Conservation (phyloP, 2,329 filamentous ascomycete species). For the Clarireedia paspali region DNA sequence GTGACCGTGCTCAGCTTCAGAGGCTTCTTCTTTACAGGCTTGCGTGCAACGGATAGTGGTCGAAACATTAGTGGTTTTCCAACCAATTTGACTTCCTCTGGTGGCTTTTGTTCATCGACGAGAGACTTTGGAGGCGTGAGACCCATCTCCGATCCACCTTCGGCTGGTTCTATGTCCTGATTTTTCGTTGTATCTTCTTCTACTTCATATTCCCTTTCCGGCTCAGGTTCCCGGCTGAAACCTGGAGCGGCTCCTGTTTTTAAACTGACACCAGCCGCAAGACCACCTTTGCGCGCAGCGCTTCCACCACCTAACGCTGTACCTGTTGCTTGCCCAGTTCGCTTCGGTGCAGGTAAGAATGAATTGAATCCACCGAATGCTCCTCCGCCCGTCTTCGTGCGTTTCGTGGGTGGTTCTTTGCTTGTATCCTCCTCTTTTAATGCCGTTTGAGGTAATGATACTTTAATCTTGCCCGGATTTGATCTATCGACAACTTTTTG, state of each 20-base stretch:
- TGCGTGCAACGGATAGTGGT: constrained; percentile 76
- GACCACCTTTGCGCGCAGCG: constrained; percentile 23
- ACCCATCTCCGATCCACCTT: constrained; percentile 24
- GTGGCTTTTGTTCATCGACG: constrained; percentile 46
- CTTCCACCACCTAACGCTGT: constrained; percentile 26
- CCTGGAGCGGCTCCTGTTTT: constrained; percentile 80
- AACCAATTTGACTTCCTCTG: constrained; percentile 59
- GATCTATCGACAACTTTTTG: constrained; percentile 76
- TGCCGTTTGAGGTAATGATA: constrained; percentile 58
- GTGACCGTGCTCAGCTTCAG: constrained; percentile 15
- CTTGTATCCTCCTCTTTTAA: constrained; percentile 31
- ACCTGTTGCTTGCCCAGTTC: constrained; percentile 35
- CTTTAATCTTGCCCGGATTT: constrained; percentile 75
- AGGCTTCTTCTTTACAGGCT: constrained; percentile 59
- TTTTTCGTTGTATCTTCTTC: constrained; percentile 16
- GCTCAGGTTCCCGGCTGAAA: constrained; percentile 56
- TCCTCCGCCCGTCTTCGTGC: constrained; percentile 52
- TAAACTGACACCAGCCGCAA: constrained; percentile 55
- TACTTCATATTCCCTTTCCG: constrained; percentile 17
- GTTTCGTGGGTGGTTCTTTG: constrained; percentile 62
- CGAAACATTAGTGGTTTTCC: constrained; percentile 84
- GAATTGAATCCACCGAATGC: constrained; percentile 78
- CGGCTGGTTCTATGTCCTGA: constrained; percentile 20
- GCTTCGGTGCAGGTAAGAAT: constrained; percentile 78
- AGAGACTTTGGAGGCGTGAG: constrained; percentile 42